Evolutionary conservation across 2,329 filamentous ascomycete genomes (phyloP).

Genomic region (Cryphonectria nitschkei): DNA sequence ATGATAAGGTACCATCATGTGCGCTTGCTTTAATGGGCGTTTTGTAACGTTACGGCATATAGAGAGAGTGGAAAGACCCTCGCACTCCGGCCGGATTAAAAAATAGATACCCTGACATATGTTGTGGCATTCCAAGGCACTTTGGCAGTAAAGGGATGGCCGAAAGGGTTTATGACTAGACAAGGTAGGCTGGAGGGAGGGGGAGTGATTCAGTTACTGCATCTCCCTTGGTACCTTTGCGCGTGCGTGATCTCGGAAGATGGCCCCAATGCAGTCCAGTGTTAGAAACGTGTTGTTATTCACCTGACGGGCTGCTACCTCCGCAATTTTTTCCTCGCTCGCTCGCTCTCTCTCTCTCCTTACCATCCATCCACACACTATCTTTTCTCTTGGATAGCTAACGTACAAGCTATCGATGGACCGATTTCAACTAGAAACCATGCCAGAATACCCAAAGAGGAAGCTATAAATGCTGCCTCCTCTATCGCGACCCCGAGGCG

Average conservation of each 20-base stretch:
- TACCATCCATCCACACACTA: background rate
- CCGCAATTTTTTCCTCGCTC: background rate
- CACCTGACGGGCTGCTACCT: background rate
- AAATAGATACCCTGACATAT: background rate
- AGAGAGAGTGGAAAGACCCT: background rate
- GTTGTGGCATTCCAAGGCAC: background rate
- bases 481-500: background rate
- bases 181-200: background rate
- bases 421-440: background rate
- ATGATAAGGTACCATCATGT: conserved; percentile 7
- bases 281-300: background rate
- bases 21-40: background rate
- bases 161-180: background rate
- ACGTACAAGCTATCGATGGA: background rate
- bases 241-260: conserved; percentile 6
- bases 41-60: conserved; percentile 10
- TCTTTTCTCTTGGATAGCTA: background rate
- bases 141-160: background rate
- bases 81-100: background rate
- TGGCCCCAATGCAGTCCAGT: background rate
- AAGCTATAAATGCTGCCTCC: background rate
- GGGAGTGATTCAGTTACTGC: background rate
- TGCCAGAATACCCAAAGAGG: background rate
- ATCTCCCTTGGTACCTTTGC: background rate
- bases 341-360: background rate